Percentiles rank a stretch among this genome's conserved stretches.
phyloP scores from a whole-genome alignment of 257 asterid genomes.

The Nemophila menziesii region DNA sequence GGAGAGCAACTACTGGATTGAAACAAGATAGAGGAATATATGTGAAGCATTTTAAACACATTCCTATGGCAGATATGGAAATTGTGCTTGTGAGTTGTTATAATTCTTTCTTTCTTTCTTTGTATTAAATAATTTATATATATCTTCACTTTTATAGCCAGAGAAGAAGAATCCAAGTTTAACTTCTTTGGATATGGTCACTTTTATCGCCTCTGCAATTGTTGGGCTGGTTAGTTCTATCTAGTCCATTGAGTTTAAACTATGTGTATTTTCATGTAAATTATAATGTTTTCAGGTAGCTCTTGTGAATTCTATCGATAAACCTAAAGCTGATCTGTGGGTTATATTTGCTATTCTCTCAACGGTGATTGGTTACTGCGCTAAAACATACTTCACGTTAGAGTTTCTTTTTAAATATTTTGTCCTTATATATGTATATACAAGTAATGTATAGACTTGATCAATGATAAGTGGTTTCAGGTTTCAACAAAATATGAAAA shows the following conservation, averaged over 20 bases:
- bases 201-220: slow-evolving; percentile 70
- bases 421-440: neutral
- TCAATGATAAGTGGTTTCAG: slow-evolving; percentile 24
- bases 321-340: slow-evolving; percentile 96
- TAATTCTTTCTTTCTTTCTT: neutral
- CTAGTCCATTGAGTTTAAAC: neutral
- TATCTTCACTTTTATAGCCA: slow-evolving; percentile 38
- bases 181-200: slow-evolving; percentile 98
- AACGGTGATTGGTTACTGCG: slow-evolving; percentile 88
- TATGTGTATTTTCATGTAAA: slow-evolving; percentile 5
- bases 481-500: slow-evolving; percentile 87
- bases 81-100: slow-evolving; percentile 65
- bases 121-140: slow-evolving; percentile 3
- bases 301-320: slow-evolving; percentile 81
- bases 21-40: slow-evolving; percentile 73
- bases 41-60: slow-evolving; percentile 91
- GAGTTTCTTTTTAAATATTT: neutral
- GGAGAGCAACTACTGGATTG: slow-evolving; percentile 52
- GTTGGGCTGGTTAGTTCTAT: slow-evolving; percentile 83
- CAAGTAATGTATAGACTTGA: neutral
- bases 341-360: slow-evolving; percentile 86
- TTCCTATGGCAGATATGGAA: slow-evolving; percentile 99
- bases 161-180: slow-evolving; percentile 93
- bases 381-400: slow-evolving; percentile 95
- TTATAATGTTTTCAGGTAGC: slow-evolving; percentile 57